These are phyloP conservation scores for Rhizophora mangle DNA, from an alignment of 345 rosid genomes.

Conservation along the genomic window DNA sequence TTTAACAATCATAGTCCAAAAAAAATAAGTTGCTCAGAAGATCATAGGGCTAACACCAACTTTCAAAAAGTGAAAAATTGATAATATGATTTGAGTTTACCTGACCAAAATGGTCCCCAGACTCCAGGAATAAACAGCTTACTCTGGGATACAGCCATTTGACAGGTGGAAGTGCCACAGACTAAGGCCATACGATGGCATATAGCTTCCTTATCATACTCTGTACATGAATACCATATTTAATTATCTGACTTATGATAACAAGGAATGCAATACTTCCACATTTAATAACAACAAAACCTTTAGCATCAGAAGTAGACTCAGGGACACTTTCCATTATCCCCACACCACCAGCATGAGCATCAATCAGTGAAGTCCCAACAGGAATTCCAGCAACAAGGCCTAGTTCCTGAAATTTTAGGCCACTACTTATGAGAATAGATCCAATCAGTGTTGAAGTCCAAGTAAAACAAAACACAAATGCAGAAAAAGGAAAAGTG, in stretches of 20 bases:
- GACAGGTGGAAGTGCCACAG: conserved; percentile 97
- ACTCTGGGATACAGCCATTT: conserved; percentile 83
- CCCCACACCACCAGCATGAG: conserved; percentile 99
- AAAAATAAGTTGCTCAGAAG: background rate
- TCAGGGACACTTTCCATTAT: conserved; percentile 75
- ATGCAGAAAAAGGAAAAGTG: conserved; percentile 23
- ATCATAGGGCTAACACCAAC: background rate
- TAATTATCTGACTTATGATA: background rate
- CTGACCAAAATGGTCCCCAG: conserved; percentile 99
- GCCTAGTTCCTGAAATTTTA: conserved; percentile 66
- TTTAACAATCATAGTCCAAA: background rate
- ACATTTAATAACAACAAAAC: conserved; percentile 30
- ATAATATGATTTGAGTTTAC: conserved; percentile 30
- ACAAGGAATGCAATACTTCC: background rate
- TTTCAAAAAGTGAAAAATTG: background rate
- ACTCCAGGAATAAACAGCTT: conserved; percentile 94
- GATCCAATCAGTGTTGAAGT: conserved; percentile 10
- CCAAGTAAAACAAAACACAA: conserved; percentile 13
- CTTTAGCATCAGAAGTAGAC: conserved; percentile 45
- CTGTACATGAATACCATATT: conserved; percentile 25
- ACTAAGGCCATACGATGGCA: conserved; percentile 81
- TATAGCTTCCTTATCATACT: conserved; percentile 56
- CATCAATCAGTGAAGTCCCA: conserved; percentile 89
- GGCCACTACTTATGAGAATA: conserved; percentile 11
- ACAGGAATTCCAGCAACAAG: conserved; percentile 79